Evolutionary conservation across 106 monocot species (phyloP).

Genomic region (Cymbidium sinense): DNA sequence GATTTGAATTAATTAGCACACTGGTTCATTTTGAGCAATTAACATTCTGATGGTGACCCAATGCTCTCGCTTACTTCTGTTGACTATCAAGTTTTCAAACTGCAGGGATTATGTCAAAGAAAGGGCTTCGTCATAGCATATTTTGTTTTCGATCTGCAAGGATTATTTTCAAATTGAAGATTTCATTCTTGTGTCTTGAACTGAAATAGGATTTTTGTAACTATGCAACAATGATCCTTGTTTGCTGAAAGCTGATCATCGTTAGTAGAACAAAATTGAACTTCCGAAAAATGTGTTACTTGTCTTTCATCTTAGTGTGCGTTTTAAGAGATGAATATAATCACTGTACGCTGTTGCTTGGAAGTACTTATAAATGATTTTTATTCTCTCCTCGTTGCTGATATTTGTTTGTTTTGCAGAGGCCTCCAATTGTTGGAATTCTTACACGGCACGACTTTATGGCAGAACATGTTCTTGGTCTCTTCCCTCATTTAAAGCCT

Average conservation of each 20-base stretch:
- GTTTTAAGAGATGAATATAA: background rate
- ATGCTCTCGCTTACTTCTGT: background rate
- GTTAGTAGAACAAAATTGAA: background rate
- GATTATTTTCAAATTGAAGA: background rate
- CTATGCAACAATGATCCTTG: background rate
- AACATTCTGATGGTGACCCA: background rate
- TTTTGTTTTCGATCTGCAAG: background rate
- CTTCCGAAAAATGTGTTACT: background rate
- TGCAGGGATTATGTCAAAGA: background rate
- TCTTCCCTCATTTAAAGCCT: slow-evolving; percentile 60
- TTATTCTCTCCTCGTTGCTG: background rate
- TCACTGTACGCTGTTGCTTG: background rate
- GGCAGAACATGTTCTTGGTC: slow-evolving; percentile 74
- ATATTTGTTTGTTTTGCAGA: slow-evolving; percentile 13
- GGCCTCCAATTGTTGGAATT: slow-evolving; percentile 47
- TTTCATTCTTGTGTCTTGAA: background rate
- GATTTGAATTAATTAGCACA: background rate
- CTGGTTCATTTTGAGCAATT: background rate
- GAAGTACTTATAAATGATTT: background rate
- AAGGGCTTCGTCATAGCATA: background rate
- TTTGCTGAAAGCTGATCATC: background rate
- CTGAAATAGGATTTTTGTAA: background rate
- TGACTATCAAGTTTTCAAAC: background rate
- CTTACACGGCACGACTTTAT: slow-evolving; percentile 93
- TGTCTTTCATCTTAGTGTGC: background rate